Base-by-base conservation (phyloP, 2,329 filamentous ascomycete genomes). In the Hawksworthiomyces lignivorus region DNA sequence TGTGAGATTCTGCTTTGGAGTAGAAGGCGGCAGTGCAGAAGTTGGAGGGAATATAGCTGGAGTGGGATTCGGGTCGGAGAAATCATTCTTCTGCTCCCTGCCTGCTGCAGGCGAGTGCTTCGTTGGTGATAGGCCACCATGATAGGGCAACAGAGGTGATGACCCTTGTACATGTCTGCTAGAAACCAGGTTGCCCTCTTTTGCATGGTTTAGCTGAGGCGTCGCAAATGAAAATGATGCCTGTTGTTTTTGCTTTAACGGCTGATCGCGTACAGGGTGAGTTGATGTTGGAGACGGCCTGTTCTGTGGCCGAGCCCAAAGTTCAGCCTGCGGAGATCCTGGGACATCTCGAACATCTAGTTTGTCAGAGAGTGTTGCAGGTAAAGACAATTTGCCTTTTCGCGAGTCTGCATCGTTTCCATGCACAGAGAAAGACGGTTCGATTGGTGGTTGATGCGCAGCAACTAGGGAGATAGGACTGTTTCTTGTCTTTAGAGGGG, bases 11-110 rank as follows among this genome's bases (percentile, higher is more conserved):
- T 74, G 71, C 43, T 72, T 65, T 12, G 68, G 69, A 3, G 73
- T 70, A 31, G 70, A 75, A 0, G 80, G 80, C 9, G 75, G 72
- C 36, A 84, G 56, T 2, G 73, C 65, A 30, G 75, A 68, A 3
- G 70, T 58, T 0, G 78, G 78, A 5, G 78, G 79, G 3, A 82
- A 60, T 19, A 80, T 67, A 0, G 72, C 63, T 12, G 64, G 56
- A 15, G 60, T 50, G 5, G 55, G 58, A 39, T 55, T 56, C n/a
- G 49, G 54, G 41, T 50, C 45, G 46, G 56, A 37, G 52, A 52
- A 39, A 34, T 55, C 52, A 34, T 51, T 58, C 39, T 51, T 46
- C 41, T 54, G 46, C 40, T 56, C 50, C 20, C 56, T 54, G 28
- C 54, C 52, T n/a, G 61, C 57, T 17, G 64, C 62, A 19, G 71